A percentile compares a stretch with the other conserved stretches of the same genome.
Evolutionary conservation across 495 filamentous ascomycete species (phyloP).

Genomic region (Xylaria cubensis): DNA sequence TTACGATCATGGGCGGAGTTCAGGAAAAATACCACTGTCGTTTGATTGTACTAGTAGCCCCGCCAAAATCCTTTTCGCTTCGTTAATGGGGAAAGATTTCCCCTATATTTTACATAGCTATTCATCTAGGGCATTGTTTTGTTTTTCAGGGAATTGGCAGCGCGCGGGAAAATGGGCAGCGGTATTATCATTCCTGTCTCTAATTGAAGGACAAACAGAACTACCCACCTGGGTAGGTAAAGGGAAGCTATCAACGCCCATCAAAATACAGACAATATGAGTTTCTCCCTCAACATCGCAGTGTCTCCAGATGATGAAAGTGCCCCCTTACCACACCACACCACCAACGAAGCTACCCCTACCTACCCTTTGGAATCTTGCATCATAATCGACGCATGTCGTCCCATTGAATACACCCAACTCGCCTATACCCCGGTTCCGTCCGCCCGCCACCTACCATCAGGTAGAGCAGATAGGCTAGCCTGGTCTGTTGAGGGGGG

Average conservation of each 20-base stretch:
- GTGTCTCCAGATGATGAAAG: neutral
- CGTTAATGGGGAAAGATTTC: constrained; percentile 2
- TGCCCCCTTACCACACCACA: neutral
- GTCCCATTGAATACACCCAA: constrained; percentile 5
- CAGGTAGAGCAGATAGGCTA: neutral
- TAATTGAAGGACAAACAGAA: constrained; percentile 17
- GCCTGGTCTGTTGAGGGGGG: constrained; percentile 8
- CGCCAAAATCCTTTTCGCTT: constrained; percentile 23
- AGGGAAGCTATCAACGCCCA: constrained; percentile 9
- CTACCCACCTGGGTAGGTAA: neutral
- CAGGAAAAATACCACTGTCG: constrained; percentile 25
- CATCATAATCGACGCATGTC: constrained; percentile 15
- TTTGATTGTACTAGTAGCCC: constrained; percentile 23
- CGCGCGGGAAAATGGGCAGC: constrained; percentile 7
- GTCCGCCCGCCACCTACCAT: neutral
- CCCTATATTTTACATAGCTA: neutral
- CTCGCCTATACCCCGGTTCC: constrained; percentile 11
- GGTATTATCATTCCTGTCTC: constrained; percentile 15
- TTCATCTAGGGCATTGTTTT: constrained; percentile 7
- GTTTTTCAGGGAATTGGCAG: constrained; percentile 1
- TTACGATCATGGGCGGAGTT: constrained; percentile 25
- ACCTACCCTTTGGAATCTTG: constrained; percentile 2
- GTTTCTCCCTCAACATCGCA: constrained; percentile 1
- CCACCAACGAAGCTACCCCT: neutral
- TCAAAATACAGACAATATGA: constrained; percentile 18